These are phyloP conservation scores for Paratrimastix pyriformis DNA, from an alignment of 78 protist species.

Conservation along the genomic window DNA sequence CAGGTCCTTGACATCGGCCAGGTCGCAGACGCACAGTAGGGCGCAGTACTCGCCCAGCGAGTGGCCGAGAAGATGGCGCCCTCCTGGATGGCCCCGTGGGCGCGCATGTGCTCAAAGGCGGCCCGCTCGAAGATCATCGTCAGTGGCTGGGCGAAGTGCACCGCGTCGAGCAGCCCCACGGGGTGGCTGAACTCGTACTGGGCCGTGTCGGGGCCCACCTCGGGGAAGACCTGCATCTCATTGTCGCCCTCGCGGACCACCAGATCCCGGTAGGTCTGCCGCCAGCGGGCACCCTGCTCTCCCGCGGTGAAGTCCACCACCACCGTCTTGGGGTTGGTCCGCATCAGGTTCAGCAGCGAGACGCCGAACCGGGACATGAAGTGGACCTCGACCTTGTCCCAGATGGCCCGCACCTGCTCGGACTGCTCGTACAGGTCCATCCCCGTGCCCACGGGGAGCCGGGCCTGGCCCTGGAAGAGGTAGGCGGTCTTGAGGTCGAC, in stretches of 20 bases:
- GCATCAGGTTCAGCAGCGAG: conserved; percentile 43
- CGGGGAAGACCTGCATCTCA: conserved; percentile 1
- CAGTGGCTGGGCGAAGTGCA: conserved; percentile 62
- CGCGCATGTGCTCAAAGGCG: conserved; percentile 41
- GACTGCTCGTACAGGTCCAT: conserved; percentile 47
- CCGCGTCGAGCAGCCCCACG: conserved; percentile 44
- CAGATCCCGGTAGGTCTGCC: conserved; percentile 35
- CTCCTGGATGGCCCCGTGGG: conserved; percentile 23
- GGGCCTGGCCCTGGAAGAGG: conserved; percentile 62
- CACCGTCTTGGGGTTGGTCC: conserved; percentile 42
- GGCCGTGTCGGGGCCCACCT: neutral
- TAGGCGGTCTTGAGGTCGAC: conserved; percentile 1
- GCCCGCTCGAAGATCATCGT: conserved; percentile 32
- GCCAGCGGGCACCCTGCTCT: conserved; percentile 29
- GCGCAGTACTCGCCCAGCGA: conserved; percentile 59
- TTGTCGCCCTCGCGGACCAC: neutral
- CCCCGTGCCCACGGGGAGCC: conserved; percentile 38
- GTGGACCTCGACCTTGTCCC: conserved; percentile 51
- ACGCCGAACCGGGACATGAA: conserved; percentile 35
- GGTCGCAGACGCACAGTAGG: conserved; percentile 21
- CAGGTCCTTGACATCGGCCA: conserved; percentile 25
- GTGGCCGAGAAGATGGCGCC: conserved; percentile 46
- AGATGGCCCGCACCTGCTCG: conserved; percentile 26
- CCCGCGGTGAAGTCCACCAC: conserved; percentile 48
- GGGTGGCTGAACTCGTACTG: conserved; percentile 39